Evolutionary conservation across 306 rosid species (phyloP).

Genomic region (Macrotyloma uniflorum): DNA sequence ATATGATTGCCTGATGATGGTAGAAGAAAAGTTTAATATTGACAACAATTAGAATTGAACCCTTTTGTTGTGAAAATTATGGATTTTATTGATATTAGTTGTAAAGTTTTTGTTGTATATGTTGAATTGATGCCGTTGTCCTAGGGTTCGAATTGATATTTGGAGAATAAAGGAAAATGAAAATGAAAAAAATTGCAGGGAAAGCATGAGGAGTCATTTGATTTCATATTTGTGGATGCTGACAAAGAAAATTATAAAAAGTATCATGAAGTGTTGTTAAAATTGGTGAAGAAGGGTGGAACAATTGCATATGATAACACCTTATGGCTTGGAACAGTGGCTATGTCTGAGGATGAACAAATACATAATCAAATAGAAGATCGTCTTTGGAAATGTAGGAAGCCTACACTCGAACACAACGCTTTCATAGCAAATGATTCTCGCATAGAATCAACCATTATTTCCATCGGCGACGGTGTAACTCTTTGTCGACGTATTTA

Average conservation of each 20-base stretch:
- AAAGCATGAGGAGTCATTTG: conserved; percentile 53
- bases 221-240: conserved; percentile 69
- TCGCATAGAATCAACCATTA: conserved; percentile 48
- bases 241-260: conserved; percentile 40
- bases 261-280: conserved; percentile 57
- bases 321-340: conserved; percentile 61
- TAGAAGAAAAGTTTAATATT: background rate
- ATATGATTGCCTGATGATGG: background rate
- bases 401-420: conserved; percentile 37
- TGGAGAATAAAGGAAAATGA: background rate
- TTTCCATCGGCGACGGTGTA: conserved; percentile 60
- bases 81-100: background rate
- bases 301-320: conserved; percentile 68
- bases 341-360: conserved; percentile 29
- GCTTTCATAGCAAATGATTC: conserved; percentile 43
- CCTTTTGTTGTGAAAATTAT: background rate
- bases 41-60: background rate
- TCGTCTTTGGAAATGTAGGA: background rate
- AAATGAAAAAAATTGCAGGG: conserved; percentile 22
- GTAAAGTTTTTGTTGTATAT: too few relatives aligned
- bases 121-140: background rate
- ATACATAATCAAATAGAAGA: conserved; percentile 28
- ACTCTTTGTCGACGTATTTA: conserved; percentile 30
- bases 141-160: background rate
- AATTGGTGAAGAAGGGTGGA: conserved; percentile 61